These are phyloP conservation scores for Sanghuangporus baumii DNA, from an alignment of 1,284 basidiomycete species.

Conservation along the genomic window DNA sequence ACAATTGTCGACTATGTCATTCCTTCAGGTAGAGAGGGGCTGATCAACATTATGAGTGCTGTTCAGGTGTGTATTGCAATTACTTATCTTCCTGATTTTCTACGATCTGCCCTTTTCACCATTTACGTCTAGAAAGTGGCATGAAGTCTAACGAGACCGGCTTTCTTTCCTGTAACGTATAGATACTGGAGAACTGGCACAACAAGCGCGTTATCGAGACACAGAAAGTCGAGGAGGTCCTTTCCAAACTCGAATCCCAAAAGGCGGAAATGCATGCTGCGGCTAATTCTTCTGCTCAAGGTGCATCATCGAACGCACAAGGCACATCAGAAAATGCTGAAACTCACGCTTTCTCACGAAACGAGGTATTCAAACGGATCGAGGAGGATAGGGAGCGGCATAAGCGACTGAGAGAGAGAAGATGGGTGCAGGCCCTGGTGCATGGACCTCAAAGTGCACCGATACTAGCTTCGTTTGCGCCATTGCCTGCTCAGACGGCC, in stretches of 20 bases:
- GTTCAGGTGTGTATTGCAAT: constrained; percentile 54
- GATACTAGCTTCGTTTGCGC: constrained; percentile 51
- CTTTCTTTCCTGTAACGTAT: background rate
- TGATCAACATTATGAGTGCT: constrained; percentile 81
- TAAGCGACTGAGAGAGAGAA: constrained; percentile 85
- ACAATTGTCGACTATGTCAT: constrained; percentile 81
- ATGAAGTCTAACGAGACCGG: background rate
- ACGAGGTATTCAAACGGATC: constrained; percentile 82
- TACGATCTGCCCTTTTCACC: background rate
- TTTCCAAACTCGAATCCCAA: constrained; percentile 44
- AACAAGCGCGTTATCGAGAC: constrained; percentile 80
- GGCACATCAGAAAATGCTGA: background rate
- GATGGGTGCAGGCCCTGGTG: constrained; percentile 83
- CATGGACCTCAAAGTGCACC: constrained; percentile 38
- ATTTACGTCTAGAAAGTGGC: background rate
- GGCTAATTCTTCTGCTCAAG: constrained; percentile 4
- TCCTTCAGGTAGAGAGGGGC: constrained; percentile 73
- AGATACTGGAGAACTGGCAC: constrained; percentile 87
- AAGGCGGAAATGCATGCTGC: constrained; percentile 27
- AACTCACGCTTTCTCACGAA: constrained; percentile 41
- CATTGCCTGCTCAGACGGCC: constrained; percentile 25
- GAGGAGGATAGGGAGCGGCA: constrained; percentile 95
- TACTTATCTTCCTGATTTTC: background rate
- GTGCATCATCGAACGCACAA: background rate
- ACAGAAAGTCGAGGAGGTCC: constrained; percentile 63